Base-by-base conservation (phyloP, 2,329 filamentous ascomycete genomes). In the Fusarium duplospermum region DNA sequence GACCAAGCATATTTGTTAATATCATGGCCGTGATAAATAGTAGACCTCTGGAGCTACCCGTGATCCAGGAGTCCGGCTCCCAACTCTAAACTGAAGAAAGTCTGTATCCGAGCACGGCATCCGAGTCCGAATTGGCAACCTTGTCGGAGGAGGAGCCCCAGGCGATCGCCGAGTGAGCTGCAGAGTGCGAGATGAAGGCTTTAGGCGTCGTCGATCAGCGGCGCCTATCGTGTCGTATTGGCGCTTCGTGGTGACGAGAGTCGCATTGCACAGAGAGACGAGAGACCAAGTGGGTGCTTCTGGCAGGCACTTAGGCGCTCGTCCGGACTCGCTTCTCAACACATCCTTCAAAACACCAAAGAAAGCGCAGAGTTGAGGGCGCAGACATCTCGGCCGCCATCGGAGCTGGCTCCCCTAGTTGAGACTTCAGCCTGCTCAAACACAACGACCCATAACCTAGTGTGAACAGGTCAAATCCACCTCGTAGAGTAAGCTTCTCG, bases 401-500 rank as follows among this genome's bases (percentile, higher is more conserved):
- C 59, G 58, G 62, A 67, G 69, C 36, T 40, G 58, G 29, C 50
- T 66, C 64, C 61, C 50, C 63, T 59, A 58, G 66, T 35, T 40
- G 33, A 59, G 35, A 59, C 35, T 27, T 66, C 24, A 70, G 42
- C 56, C 62, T 64, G 71, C 50, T 42, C 45, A 50, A 50, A 64
- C 58, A 52, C 33, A 57, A 60, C 65, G 58, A 54, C 35, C 62
- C 60, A 71, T 67, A 64, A 27, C 57, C 56, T 45, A 58, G 61
- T 38, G 45, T 33, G 38, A 50, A 36, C 11, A 36, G 57, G 42
- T 40, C 54, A 65, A 64, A 52, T 22, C 40, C 61, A 52, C 42
- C 61, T 61, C 36, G 58, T 60, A 64, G 62, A 62, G 40, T 57
- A 62, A 66, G 58, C 58, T 67, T 67, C 58, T 68, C 50, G 68